Evolutionary conservation across 2,329 filamentous ascomycete species (phyloP).

Genomic region (Penicillium janthinellum): DNA sequence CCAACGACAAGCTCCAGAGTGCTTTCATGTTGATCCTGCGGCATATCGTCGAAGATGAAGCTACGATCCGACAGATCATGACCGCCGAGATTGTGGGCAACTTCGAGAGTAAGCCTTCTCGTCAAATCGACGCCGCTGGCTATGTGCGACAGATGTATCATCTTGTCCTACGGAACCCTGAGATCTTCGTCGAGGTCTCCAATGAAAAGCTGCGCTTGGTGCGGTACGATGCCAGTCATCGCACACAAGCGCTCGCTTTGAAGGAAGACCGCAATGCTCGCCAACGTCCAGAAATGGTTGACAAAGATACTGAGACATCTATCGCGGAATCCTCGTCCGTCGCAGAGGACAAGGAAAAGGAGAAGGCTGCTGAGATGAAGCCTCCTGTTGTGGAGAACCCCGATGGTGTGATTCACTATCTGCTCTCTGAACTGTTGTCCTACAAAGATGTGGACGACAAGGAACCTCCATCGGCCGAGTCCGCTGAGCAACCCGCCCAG

Average conservation of each 20-base stretch:
- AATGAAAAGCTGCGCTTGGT: constrained; percentile 79
- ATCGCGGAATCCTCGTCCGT: constrained; percentile 23
- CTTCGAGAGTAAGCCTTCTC: constrained; percentile 62
- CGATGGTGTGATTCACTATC: constrained; percentile 91
- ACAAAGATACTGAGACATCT: constrained; percentile 35
- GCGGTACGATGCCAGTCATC: constrained; percentile 60
- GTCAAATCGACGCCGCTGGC: constrained; percentile 67
- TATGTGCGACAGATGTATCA: constrained; percentile 79
- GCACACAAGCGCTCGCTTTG: constrained; percentile 55
- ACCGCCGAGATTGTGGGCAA: constrained; percentile 79
- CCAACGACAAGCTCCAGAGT: constrained; percentile 72
- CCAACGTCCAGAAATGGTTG: constrained; percentile 26
- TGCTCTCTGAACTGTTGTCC: constrained; percentile 86
- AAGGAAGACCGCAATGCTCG: constrained; percentile 47
- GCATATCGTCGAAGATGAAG: constrained; percentile 92
- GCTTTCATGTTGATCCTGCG: constrained; percentile 84
- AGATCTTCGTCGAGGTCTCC: constrained; percentile 82
- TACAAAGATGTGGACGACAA: constrained; percentile 93
- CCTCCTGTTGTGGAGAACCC: constrained; percentile 85
- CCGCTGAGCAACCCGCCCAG: constrained; percentile 29
- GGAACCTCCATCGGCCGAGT: constrained; percentile 52
- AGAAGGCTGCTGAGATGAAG: constrained; percentile 71
- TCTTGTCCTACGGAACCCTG: constrained; percentile 76
- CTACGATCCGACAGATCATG: constrained; percentile 89
- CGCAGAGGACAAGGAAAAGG: constrained; percentile 21